Evolutionary conservation across 805 yeast genomes (phyloP).

Genomic region (Hanseniaspora vineae): DNA sequence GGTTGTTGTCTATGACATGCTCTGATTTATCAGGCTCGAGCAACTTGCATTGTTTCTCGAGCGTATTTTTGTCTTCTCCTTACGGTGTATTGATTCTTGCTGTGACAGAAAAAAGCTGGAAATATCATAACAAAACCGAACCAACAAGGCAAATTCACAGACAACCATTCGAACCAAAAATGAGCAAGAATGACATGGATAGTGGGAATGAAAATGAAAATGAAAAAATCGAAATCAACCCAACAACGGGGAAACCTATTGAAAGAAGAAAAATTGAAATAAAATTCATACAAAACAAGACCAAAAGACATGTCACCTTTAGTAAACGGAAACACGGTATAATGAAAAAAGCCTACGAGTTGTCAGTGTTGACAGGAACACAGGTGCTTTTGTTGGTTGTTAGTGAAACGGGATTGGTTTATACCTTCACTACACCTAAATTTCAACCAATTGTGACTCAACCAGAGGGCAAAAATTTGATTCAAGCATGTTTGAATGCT

Average conservation of each 20-base stretch:
- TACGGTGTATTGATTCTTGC: too few relatives aligned
- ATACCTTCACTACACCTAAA: conserved; percentile 98
- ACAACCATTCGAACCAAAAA: background rate
- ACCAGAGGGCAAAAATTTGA: conserved; percentile 91
- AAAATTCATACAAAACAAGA: conserved; percentile 93
- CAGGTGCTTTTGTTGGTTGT: conserved; percentile 91
- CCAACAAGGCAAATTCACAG: background rate
- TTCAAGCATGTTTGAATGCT: conserved; percentile 70
- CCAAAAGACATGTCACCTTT: conserved; percentile 94
- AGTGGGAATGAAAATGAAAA: background rate
- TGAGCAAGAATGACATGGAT: background rate
- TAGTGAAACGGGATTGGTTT: conserved; percentile 95
- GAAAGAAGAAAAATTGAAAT: conserved; percentile 89
- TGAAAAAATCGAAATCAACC: background rate
- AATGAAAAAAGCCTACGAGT: conserved; percentile 98
- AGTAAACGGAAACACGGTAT: conserved; percentile 98
- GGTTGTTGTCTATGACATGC: too few relatives aligned
- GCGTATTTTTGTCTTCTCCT: too few relatives aligned
- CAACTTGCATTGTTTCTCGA: too few relatives aligned
- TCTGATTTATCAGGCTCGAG: too few relatives aligned
- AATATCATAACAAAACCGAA: background rate
- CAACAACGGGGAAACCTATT: conserved; percentile 16
- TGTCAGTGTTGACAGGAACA: conserved; percentile 92
- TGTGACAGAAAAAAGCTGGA: too few relatives aligned
- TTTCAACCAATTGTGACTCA: conserved; percentile 95